These are phyloP conservation scores for Emmonsiellopsis sp. DNA, from an alignment of 2,329 filamentous ascomycete genomes.

Conservation along the genomic window DNA sequence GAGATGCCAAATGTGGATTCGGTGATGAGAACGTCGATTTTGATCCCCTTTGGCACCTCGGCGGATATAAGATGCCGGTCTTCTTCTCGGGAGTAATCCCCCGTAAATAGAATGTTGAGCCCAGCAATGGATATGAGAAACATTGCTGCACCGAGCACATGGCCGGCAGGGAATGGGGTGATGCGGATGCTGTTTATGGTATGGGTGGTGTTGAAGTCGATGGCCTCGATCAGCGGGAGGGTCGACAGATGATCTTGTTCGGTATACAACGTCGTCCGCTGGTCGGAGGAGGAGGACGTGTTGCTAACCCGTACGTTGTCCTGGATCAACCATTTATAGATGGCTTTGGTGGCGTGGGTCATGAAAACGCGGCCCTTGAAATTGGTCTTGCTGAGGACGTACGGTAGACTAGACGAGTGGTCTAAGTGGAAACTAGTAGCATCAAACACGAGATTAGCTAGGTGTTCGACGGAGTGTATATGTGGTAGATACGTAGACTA, in stretches of 20 bases:
- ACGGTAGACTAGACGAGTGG: constrained; percentile 96
- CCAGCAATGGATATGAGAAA: constrained; percentile 96
- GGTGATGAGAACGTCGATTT: constrained; percentile 92
- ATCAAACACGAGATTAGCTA: constrained; percentile 13
- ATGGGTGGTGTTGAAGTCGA: constrained; percentile 96
- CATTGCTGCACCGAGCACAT: constrained; percentile 98
- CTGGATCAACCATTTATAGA: constrained; percentile 99
- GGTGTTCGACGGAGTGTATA: background rate
- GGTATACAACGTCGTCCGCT: constrained; percentile 68
- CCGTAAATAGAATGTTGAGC: constrained; percentile 93
- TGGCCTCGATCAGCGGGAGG: constrained; percentile 89
- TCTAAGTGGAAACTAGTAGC: constrained; percentile 86
- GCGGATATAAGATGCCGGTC: constrained; percentile 94
- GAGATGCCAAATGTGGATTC: constrained; percentile 97
- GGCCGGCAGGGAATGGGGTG: constrained; percentile 91
- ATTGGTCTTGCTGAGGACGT: constrained; percentile 95
- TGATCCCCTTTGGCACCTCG: constrained; percentile 76
- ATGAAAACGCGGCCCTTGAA: constrained; percentile 96
- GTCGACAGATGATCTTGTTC: constrained; percentile 93
- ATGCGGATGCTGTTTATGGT: constrained; percentile 94
- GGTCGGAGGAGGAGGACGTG: constrained; percentile 54
- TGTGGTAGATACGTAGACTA: background rate
- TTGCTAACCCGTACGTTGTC: constrained; percentile 87
- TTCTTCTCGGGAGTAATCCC: constrained; percentile 92
- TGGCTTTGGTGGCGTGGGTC: constrained; percentile 98